Evolutionary conservation across 2,329 filamentous ascomycete species (phyloP).

Genomic region (Biscogniauxia mediterranea): DNA sequence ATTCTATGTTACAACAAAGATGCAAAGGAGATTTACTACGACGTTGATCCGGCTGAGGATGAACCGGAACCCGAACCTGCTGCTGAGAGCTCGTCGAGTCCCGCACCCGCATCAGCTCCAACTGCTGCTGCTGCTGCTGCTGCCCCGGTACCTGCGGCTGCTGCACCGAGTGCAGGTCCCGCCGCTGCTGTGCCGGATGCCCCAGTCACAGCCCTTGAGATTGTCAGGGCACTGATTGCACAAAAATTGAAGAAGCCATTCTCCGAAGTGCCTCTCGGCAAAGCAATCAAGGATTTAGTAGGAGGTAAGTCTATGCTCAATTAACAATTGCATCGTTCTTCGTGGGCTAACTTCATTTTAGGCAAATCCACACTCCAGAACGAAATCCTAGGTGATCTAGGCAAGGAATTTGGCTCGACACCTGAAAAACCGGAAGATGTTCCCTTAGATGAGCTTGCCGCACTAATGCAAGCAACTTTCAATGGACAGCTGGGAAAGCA

Average conservation of each 20-base stretch:
- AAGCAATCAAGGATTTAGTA: slow-evolving; percentile 97
- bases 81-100: slow-evolving; percentile 38
- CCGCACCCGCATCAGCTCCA: slow-evolving; percentile 45
- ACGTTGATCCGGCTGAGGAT: slow-evolving; percentile 91
- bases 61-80: slow-evolving; percentile 66
- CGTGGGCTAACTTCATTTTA: slow-evolving; percentile 37
- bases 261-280: slow-evolving; percentile 83
- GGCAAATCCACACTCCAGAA: slow-evolving; percentile 98
- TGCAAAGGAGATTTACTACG: slow-evolving; percentile 98
- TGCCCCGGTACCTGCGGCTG: slow-evolving; percentile 48
- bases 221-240: slow-evolving; percentile 84
- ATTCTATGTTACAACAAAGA: slow-evolving; percentile 99
- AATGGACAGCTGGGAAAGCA: slow-evolving; percentile 98
- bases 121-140: slow-evolving; percentile 49
- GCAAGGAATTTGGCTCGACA: slow-evolving; percentile 97
- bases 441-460: slow-evolving; percentile 91
- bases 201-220: slow-evolving; percentile 84
- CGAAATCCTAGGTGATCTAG: slow-evolving; percentile 94
- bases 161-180: slow-evolving; percentile 74
- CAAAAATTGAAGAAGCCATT: slow-evolving; percentile 97
- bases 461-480: slow-evolving; percentile 96
- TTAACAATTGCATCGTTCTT: neutral
- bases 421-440: slow-evolving; percentile 98
- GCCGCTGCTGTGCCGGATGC: slow-evolving; percentile 83
- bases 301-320: slow-evolving; percentile 65